Evolutionary conservation across 495 filamentous ascomycete genomes (phyloP).

Genomic region (Aspergillus campestris): DNA sequence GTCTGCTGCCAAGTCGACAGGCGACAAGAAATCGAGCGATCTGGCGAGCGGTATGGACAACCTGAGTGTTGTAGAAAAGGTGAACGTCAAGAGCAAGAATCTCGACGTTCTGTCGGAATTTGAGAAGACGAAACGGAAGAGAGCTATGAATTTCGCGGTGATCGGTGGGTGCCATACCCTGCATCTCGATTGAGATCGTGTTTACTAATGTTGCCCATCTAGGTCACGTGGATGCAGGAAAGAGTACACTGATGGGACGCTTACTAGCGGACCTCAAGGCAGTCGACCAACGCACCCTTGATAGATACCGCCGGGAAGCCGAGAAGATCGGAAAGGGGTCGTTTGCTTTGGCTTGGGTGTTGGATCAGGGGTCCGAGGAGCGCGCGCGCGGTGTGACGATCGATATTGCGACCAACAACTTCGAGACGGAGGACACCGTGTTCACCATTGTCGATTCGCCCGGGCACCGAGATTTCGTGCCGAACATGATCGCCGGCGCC

Average conservation of each 20-base stretch:
- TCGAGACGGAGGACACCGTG: slow-evolving; percentile 73
- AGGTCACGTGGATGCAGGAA: slow-evolving; percentile 97
- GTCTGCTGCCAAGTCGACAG: slow-evolving; percentile 31
- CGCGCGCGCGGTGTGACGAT: slow-evolving; percentile 88
- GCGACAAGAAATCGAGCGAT: slow-evolving; percentile 31
- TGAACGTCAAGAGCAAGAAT: slow-evolving; percentile 74
- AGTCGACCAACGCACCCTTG: slow-evolving; percentile 76
- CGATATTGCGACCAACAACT: slow-evolving; percentile 89
- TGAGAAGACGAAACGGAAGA: slow-evolving; percentile 65
- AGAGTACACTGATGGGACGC: slow-evolving; percentile 95
- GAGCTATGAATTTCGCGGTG: slow-evolving; percentile 87
- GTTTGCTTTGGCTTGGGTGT: slow-evolving; percentile 92
- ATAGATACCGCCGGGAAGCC: slow-evolving; percentile 80
- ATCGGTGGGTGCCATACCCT: slow-evolving; percentile 54
- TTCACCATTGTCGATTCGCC: slow-evolving; percentile 97
- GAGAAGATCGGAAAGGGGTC: slow-evolving; percentile 89
- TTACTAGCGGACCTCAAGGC: slow-evolving; percentile 84
- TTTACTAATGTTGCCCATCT: slow-evolving; percentile 6
- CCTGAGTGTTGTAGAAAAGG: slow-evolving; percentile 59
- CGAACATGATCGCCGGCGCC: slow-evolving; percentile 97
- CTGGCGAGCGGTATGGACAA: slow-evolving; percentile 44
- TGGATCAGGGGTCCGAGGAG: slow-evolving; percentile 86
- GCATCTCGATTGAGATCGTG: too few relatives aligned
- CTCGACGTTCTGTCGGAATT: slow-evolving; percentile 79
- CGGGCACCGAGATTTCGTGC: slow-evolving; percentile 91